Percentiles rank a stretch among this genome's conserved stretches.
phyloP scores from a whole-genome alignment of 768 basidiomycete species.

The Serpula lacrymans region DNA sequence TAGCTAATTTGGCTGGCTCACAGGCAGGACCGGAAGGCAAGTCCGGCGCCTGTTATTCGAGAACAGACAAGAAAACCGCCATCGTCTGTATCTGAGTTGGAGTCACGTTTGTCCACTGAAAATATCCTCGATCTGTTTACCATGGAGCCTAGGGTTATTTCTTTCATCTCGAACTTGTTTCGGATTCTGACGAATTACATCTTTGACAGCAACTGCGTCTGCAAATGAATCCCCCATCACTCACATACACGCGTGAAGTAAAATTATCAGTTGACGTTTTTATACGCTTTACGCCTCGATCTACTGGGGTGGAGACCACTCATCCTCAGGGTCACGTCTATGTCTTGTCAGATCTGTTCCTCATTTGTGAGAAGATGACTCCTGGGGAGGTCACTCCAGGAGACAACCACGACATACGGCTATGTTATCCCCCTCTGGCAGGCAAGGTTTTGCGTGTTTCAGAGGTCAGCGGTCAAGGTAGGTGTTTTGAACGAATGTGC shows the following conservation, averaged over 20 bases:
- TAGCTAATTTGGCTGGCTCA: too few species aligned
- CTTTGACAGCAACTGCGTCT: constrained; percentile 72
- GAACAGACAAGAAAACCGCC: constrained; percentile 49
- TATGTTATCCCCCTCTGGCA: constrained; percentile 92
- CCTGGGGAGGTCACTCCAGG: constrained; percentile 53
- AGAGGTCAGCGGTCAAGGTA: constrained; percentile 60
- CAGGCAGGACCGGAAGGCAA: too few species aligned
- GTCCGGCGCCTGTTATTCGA: constrained; percentile 49
- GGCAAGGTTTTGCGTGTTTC: constrained; percentile 85
- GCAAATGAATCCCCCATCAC: constrained; percentile 79
- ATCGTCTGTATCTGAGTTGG: constrained; percentile 72
- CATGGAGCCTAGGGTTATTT: constrained; percentile 82
- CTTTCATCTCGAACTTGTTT: neutral
- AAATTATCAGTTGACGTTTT: constrained; percentile 68
- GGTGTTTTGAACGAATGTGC: constrained; percentile 16
- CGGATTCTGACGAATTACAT: constrained; percentile 4
- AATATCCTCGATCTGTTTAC: constrained; percentile 91
- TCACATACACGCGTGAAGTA: constrained; percentile 76
- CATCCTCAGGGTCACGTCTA: constrained; percentile 80
- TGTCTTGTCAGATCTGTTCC: constrained; percentile 88
- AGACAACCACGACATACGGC: constrained; percentile 80
- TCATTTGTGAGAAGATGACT: constrained; percentile 84
- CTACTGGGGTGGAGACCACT: constrained; percentile 71
- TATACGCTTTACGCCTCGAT: constrained; percentile 73
- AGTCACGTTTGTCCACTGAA: constrained; percentile 72